These are phyloP conservation scores for Paraphaeosphaeria minitans DNA, from an alignment of 2,329 filamentous ascomycete species.

Conservation along the genomic window DNA sequence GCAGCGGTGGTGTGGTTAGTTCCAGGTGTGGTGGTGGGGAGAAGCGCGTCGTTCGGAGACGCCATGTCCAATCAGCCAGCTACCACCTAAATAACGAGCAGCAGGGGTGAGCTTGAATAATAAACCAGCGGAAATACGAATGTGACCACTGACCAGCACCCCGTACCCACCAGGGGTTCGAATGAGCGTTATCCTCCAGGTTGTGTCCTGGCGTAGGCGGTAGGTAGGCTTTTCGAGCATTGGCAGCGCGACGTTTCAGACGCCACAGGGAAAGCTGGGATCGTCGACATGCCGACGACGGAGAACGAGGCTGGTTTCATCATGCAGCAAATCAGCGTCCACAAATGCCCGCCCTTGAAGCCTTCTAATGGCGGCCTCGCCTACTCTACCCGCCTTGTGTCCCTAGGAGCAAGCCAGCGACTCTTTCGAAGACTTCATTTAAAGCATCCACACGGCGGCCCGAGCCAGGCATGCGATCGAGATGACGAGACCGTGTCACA, in stretches of 20 bases:
- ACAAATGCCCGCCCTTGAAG: slow-evolving; percentile 2
- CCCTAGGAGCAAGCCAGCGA: not conserved
- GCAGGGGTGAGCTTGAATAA: slow-evolving; percentile 11
- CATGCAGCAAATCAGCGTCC: slow-evolving; percentile 17
- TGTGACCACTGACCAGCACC: slow-evolving; percentile 11
- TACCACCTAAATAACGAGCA: too few relatives aligned
- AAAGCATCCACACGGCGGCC: not conserved
- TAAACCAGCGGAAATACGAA: slow-evolving; percentile 12
- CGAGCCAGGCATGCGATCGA: not conserved
- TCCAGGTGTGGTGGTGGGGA: slow-evolving; percentile 1
- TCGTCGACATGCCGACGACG: slow-evolving; percentile 23
- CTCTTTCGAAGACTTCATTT: not conserved
- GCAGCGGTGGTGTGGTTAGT: not conserved
- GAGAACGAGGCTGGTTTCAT: slow-evolving; percentile 31
- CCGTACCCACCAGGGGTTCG: slow-evolving; percentile 7
- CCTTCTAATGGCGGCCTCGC: slow-evolving; percentile 1
- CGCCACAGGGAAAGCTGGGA: slow-evolving; percentile 25
- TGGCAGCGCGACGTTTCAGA: slow-evolving; percentile 25
- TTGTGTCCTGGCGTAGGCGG: slow-evolving; percentile 1
- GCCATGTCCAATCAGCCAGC: slow-evolving; percentile 1
- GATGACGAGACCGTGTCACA: not conserved
- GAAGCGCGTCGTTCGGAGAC: slow-evolving; percentile 4
- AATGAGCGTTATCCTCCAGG: not conserved
- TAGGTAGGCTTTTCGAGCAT: not conserved
- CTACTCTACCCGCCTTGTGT: not conserved